Conservation (phyloP, 2,329 filamentous ascomycete genomes). For the Emmonsia crescens region DNA sequence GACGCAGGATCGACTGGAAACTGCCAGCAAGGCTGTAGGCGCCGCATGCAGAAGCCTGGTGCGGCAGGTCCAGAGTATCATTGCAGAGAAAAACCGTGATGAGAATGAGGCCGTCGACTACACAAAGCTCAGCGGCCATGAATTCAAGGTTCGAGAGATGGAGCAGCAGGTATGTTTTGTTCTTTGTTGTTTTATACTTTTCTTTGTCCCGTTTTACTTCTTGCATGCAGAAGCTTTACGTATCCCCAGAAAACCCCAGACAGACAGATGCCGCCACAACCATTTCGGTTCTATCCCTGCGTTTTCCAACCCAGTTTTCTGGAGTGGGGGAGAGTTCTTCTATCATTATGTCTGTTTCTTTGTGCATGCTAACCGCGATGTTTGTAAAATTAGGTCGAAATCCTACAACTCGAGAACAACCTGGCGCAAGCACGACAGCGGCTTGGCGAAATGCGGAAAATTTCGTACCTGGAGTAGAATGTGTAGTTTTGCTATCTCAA, state of each 20-base stretch:
- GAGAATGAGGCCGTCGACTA: constrained; percentile 78
- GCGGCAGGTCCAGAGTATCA: constrained; percentile 87
- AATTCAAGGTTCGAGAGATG: constrained; percentile 99
- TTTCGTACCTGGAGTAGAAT: constrained; percentile 73
- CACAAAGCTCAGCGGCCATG: constrained; percentile 73
- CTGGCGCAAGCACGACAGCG: constrained; percentile 68
- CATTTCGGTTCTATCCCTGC: neutral
- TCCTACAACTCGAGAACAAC: constrained; percentile 84
- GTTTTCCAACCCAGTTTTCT: neutral
- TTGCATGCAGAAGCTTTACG: neutral
- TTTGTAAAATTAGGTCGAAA: constrained; percentile 62
- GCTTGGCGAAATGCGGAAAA: constrained; percentile 95
- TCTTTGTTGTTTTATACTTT: neutral
- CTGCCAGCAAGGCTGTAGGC: constrained; percentile 85
- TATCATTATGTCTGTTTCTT: neutral
- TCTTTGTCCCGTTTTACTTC: constrained; percentile 2
- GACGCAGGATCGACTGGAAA: constrained; percentile 83
- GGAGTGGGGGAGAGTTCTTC: neutral
- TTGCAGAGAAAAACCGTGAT: constrained; percentile 71
- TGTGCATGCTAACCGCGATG: constrained; percentile 9
- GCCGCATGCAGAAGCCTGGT: constrained; percentile 78
- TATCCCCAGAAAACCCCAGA: neutral
- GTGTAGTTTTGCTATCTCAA: neutral
- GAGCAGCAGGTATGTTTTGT: constrained; percentile 75
- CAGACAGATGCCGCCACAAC: neutral